Evolutionary conservation across 83 land plant species (phyloP).

Genomic region (Isoetes engelmannii): DNA sequence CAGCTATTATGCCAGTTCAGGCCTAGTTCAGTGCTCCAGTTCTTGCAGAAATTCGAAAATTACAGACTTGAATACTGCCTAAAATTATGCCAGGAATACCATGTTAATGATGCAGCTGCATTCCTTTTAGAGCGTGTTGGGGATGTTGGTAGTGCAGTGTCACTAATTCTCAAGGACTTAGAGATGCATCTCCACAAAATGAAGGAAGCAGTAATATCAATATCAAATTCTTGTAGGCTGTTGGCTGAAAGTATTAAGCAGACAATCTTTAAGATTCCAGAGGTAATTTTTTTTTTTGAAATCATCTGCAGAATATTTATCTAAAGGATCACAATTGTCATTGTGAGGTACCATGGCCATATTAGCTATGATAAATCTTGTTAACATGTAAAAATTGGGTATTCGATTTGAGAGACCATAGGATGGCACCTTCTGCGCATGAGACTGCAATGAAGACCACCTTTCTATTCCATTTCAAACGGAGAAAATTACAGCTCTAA

Average conservation of each 20-base stretch:
- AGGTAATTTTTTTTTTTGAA: too few relatives aligned
- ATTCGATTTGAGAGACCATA: too few relatives aligned
- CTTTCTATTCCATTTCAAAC: too few relatives aligned
- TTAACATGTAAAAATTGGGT: too few relatives aligned
- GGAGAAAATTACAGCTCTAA: too few relatives aligned
- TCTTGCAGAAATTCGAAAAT: constrained; percentile 79
- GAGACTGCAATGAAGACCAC: too few relatives aligned
- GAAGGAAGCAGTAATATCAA: constrained; percentile 21
- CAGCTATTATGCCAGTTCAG: constrained; percentile 89
- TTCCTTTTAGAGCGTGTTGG: constrained; percentile 90
- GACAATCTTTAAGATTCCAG: not conserved
- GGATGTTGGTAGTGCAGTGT: constrained; percentile 85
- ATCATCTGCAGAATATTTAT: too few relatives aligned
- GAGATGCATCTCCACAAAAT: constrained; percentile 42
- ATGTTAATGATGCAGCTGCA: constrained; percentile 88
- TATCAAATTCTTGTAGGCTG: not conserved
- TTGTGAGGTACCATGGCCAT: too few relatives aligned
- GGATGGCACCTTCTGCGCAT: too few relatives aligned
- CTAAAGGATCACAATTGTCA: too few relatives aligned
- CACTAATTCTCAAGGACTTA: constrained; percentile 50
- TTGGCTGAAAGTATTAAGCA: not conserved
- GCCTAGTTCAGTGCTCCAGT: constrained; percentile 62
- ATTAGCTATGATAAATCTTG: too few relatives aligned
- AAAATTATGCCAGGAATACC: constrained; percentile 80
- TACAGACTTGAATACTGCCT: constrained; percentile 88